Conservation (phyloP, 805 yeast genomes). For the Suhomyces prunicola region DNA sequence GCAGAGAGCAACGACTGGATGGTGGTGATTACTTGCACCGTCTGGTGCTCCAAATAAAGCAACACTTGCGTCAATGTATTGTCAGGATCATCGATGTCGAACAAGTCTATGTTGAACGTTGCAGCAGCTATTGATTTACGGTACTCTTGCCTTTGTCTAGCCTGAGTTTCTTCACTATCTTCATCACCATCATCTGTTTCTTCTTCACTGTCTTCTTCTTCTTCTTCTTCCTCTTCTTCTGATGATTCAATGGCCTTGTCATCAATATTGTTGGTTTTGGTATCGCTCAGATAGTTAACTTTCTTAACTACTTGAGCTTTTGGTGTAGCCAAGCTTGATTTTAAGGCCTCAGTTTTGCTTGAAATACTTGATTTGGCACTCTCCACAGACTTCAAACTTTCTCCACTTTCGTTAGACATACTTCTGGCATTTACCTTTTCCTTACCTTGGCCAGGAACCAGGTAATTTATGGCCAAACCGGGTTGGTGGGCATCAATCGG, state of each 20-base stretch:
- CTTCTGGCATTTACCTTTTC: neutral
- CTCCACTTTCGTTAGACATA: neutral
- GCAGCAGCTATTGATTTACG: conserved; percentile 50
- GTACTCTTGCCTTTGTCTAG: conserved; percentile 43
- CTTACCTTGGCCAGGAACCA: neutral
- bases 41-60: conserved; percentile 86
- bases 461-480: neutral
- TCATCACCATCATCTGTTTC: conserved; percentile 12
- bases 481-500: conserved; percentile 1
- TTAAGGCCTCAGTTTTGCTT: neutral
- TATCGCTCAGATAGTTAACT: conserved; percentile 5
- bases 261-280: conserved; percentile 3
- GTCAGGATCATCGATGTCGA: conserved; percentile 83
- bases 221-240: conserved; percentile 16
- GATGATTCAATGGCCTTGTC: conserved; percentile 1
- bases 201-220: conserved; percentile 20
- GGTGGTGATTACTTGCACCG: conserved; percentile 85
- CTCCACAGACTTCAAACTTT: neutral
- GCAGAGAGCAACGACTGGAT: conserved; percentile 79
- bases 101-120: conserved; percentile 67
- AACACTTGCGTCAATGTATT: conserved; percentile 82
- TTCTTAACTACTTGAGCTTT: conserved; percentile 7
- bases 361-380: neutral
- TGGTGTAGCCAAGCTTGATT: conserved; percentile 6
- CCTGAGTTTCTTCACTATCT: conserved; percentile 27